These are phyloP conservation scores for Ogataea salicorniae DNA, from an alignment of 805 yeast species.

Conservation along the genomic window DNA sequence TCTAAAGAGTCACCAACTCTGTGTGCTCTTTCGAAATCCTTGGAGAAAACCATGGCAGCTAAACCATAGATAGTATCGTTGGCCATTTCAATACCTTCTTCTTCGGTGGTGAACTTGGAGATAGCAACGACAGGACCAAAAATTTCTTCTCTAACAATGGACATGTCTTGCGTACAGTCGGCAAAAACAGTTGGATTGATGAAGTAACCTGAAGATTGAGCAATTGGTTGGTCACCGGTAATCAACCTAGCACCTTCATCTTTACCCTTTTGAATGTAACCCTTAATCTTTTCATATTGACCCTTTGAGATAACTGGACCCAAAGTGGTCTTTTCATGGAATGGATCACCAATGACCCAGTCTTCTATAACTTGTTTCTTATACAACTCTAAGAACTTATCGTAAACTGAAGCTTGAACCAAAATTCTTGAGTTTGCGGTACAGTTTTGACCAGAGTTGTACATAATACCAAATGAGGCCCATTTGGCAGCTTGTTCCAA, in stretches of 20 bases:
- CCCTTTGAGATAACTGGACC: constrained; percentile 60
- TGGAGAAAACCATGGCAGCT: constrained; percentile 77
- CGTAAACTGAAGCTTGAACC: constrained; percentile 52
- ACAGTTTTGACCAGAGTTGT: constrained; percentile 65
- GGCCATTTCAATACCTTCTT: constrained; percentile 64
- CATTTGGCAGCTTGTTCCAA: constrained; percentile 61
- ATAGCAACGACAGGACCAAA: constrained; percentile 82
- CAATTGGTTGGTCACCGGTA: constrained; percentile 37
- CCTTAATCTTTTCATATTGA: constrained; percentile 49
- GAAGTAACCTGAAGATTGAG: constrained; percentile 53
- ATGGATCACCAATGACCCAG: constrained; percentile 56
- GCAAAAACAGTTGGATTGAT: constrained; percentile 73
- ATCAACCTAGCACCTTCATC: constrained; percentile 45
- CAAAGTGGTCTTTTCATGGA: constrained; percentile 40
- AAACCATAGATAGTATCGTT: constrained; percentile 74
- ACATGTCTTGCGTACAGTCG: constrained; percentile 60
- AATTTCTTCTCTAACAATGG: constrained; percentile 72
- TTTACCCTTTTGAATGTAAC: constrained; percentile 41
- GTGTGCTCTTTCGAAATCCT: constrained; percentile 61
- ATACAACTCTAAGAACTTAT: constrained; percentile 42
- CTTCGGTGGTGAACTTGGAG: constrained; percentile 59
- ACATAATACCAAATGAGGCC: constrained; percentile 62
- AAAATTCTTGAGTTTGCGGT: constrained; percentile 61
- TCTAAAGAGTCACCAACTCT: constrained; percentile 39
- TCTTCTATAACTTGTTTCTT: constrained; percentile 40